Evolutionary conservation across 805 yeast species (phyloP).

Genomic region (Yamadazyma kitorensis): DNA sequence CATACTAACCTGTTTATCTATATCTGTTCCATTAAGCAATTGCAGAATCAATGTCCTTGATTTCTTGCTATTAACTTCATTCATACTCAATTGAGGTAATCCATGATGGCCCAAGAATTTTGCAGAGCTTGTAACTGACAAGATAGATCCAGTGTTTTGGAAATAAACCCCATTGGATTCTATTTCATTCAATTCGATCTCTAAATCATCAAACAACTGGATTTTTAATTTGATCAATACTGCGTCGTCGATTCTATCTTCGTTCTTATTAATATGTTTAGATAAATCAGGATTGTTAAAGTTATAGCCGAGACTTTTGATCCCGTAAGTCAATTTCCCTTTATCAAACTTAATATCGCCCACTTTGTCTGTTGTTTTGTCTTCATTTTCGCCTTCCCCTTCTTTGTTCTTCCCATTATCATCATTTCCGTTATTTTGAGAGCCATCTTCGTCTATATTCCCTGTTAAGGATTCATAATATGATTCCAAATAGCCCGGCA

Average conservation of each 20-base stretch:
- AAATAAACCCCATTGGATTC: constrained; percentile 62
- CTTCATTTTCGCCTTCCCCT: neutral
- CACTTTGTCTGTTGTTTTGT: constrained; percentile 5
- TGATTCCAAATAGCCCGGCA: constrained; percentile 30
- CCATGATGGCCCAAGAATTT: constrained; percentile 63
- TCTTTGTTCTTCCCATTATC: constrained; percentile 1
- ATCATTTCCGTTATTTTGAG: constrained; percentile 9
- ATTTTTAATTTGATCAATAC: constrained; percentile 29
- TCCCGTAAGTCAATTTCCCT: constrained; percentile 25
- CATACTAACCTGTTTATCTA: constrained; percentile 37
- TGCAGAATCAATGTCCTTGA: constrained; percentile 45
- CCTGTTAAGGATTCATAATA: constrained; percentile 25
- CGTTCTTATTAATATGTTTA: constrained; percentile 10
- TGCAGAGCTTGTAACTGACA: constrained; percentile 59
- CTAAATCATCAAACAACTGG: constrained; percentile 41
- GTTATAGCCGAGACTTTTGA: constrained; percentile 23
- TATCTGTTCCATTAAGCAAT: constrained; percentile 41
- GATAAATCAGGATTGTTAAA: constrained; percentile 19
- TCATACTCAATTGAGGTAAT: constrained; percentile 53
- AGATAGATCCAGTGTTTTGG: constrained; percentile 60
- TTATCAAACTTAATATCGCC: constrained; percentile 29
- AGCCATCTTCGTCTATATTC: constrained; percentile 24
- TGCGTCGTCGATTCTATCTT: constrained; percentile 27
- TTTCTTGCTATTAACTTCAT: constrained; percentile 39
- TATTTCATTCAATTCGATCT: constrained; percentile 48